Evolutionary conservation across 352 stramenopile genomes (phyloP).

Genomic region (Pythium periplocum): DNA sequence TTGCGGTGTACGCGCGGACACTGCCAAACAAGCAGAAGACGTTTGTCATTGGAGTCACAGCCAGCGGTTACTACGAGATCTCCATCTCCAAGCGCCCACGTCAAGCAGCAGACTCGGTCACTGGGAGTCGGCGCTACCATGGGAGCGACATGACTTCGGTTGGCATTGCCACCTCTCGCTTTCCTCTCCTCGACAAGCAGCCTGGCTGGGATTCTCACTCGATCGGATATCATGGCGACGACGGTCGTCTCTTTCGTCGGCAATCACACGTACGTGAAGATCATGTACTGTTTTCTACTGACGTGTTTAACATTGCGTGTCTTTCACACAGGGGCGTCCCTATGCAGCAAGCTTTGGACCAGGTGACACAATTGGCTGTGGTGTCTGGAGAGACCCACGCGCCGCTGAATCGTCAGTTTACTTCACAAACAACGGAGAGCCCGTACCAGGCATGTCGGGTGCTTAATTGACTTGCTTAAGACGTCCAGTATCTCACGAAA

Average conservation of each 20-base stretch:
- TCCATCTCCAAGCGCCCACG: constrained; percentile 31
- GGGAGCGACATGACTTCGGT: constrained; percentile 55
- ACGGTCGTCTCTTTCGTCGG: constrained; percentile 61
- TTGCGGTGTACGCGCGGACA: constrained; percentile 41
- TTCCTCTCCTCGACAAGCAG: constrained; percentile 58
- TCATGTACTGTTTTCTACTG: not conserved
- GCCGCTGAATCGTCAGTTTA: constrained; percentile 41
- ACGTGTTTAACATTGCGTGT: not conserved
- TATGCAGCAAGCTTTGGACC: constrained; percentile 58
- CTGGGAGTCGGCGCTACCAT: constrained; percentile 3
- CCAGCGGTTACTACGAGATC: constrained; percentile 76
- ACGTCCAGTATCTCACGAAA: not conserved
- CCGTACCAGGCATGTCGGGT: constrained; percentile 32
- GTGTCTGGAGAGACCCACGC: constrained; percentile 38
- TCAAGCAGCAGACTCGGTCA: constrained; percentile 1
- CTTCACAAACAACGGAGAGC: constrained; percentile 67
- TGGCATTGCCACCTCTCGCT: constrained; percentile 43
- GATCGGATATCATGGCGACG: constrained; percentile 76
- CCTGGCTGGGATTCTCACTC: constrained; percentile 63
- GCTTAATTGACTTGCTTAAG: not conserved
- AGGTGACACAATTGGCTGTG: constrained; percentile 71
- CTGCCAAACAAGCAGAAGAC: constrained; percentile 1
- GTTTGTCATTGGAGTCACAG: constrained; percentile 47
- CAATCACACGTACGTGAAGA: constrained; percentile 30
- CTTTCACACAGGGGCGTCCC: constrained; percentile 32